Conservation (phyloP, 495 filamentous ascomycete genomes). For the Penicillium coprophilum region DNA sequence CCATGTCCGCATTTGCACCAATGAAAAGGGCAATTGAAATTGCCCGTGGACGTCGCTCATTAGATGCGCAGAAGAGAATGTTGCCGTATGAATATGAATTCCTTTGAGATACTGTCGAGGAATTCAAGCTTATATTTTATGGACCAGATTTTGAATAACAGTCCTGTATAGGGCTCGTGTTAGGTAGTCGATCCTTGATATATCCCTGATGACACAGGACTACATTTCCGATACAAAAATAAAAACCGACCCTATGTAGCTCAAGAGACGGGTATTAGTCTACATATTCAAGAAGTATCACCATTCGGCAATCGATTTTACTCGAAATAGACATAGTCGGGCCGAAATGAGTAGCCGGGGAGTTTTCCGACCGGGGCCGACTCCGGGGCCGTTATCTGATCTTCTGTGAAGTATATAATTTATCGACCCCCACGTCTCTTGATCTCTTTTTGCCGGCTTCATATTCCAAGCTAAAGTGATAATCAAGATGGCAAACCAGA, state of each 20-base stretch:
- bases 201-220: background rate
- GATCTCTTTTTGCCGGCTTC: background rate
- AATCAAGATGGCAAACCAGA: slow-evolving; percentile 6
- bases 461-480: background rate
- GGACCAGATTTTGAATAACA: background rate
- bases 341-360: background rate
- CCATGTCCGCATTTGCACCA: slow-evolving; percentile 12
- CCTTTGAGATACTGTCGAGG: background rate
- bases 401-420: background rate
- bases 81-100: slow-evolving; percentile 3
- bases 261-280: background rate
- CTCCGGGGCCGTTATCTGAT: slow-evolving; percentile 6
- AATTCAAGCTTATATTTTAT: background rate
- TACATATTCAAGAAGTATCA: background rate
- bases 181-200: background rate
- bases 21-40: slow-evolving; percentile 13
- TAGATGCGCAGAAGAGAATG: slow-evolving; percentile 9
- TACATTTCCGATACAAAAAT: background rate
- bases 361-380: background rate
- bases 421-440: background rate
- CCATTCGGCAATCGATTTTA: slow-evolving; percentile 5
- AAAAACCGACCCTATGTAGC: too few species aligned
- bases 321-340: background rate
- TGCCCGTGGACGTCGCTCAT: slow-evolving; percentile 7
- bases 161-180: background rate